Evolutionary conservation across 306 rosid genomes (phyloP).

Genomic region (Prosopis cineraria): DNA sequence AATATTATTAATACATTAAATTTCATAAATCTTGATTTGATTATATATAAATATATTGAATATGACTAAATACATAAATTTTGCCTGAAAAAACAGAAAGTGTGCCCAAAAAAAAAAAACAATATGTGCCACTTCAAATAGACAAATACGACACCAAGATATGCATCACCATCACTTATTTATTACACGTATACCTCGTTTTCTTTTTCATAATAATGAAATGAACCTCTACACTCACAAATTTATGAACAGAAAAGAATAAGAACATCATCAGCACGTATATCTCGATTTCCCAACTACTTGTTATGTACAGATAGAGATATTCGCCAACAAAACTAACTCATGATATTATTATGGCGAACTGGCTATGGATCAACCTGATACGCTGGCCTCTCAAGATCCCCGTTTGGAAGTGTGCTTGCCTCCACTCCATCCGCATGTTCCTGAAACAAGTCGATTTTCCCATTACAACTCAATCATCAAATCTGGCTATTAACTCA

Average conservation of each 20-base stretch:
- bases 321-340: slow-evolving; percentile 38
- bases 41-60: too few species aligned
- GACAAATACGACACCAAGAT: neutral
- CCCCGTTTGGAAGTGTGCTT: slow-evolving; percentile 49
- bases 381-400: slow-evolving; percentile 57
- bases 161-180: slow-evolving; percentile 34
- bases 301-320: slow-evolving; percentile 52
- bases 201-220: slow-evolving; percentile 27
- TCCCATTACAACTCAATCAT: slow-evolving; percentile 20
- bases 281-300: slow-evolving; percentile 40
- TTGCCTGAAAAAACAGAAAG: too few species aligned
- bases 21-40: too few species aligned
- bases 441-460: slow-evolving; percentile 46
- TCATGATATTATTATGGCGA: neutral
- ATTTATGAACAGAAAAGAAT: slow-evolving; percentile 86
- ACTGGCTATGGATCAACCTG: slow-evolving; percentile 63
- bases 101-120: too few species aligned
- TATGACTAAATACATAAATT: too few species aligned
- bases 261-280: slow-evolving; percentile 43
- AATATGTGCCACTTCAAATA: neutral
- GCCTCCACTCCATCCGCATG: slow-evolving; percentile 37
- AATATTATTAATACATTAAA: too few species aligned
- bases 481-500: slow-evolving; percentile 20
- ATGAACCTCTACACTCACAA: slow-evolving; percentile 49
- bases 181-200: slow-evolving; percentile 48